phyloP scores from a whole-genome alignment of 495 filamentous ascomycete species.

The Friedmanniomyces endolithicus region DNA sequence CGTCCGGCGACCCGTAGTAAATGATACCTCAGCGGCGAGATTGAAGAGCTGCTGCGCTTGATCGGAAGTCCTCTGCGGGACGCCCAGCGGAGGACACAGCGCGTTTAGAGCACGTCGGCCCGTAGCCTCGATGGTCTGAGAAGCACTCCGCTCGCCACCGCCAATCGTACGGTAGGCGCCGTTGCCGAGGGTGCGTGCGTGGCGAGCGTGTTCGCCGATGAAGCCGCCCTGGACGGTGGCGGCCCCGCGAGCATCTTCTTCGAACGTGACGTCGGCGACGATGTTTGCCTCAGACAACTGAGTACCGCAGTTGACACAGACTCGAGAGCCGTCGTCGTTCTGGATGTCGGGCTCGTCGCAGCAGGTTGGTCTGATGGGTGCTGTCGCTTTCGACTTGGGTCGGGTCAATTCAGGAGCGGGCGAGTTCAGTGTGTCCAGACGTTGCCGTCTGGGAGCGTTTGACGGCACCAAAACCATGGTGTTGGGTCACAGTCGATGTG shows the following conservation, averaged over 20 bases:
- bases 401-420: background rate
- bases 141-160: slow-evolving; percentile 43
- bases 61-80: slow-evolving; percentile 47
- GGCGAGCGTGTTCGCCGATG: slow-evolving; percentile 67
- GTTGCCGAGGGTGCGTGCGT: slow-evolving; percentile 48
- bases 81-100: slow-evolving; percentile 23
- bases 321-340: slow-evolving; percentile 39
- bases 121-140: slow-evolving; percentile 18
- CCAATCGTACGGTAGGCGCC: slow-evolving; percentile 44
- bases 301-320: slow-evolving; percentile 73
- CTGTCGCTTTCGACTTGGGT: background rate
- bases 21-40: slow-evolving; percentile 62
- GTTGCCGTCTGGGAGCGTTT: background rate
- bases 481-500: too few relatives aligned
- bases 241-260: slow-evolving; percentile 68
- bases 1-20: slow-evolving; percentile 79
- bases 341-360: slow-evolving; percentile 12
- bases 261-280: slow-evolving; percentile 80
- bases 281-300: slow-evolving; percentile 74
- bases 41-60: slow-evolving; percentile 62
- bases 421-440: background rate
- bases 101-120: background rate
- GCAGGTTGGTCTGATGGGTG: background rate
- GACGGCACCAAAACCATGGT: too few relatives aligned
- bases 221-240: slow-evolving; percentile 84